Base-by-base conservation (phyloP, 164 flowering plant species). In the Akebia trifoliata region DNA sequence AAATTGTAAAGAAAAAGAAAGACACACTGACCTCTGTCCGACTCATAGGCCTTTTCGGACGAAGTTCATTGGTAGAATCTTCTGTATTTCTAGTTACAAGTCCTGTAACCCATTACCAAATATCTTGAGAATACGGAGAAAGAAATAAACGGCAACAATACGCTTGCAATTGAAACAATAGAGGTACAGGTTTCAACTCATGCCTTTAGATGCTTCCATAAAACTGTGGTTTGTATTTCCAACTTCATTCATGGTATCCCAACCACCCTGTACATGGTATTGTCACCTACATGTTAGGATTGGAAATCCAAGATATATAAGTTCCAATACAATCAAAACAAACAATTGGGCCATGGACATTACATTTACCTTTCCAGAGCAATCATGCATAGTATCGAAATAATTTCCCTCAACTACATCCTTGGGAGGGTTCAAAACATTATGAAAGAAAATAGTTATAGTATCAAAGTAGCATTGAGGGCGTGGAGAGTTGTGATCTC, bases 401-500 rank as follows among this genome's bases (percentile, higher is more conserved):
- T 60, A 72, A 35, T 56, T 55, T 67, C 60, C 79, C 22, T 81
- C 83, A 53, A 70, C 59, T 50, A 76, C 86, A 63, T 84, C 88
- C 63, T 78, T 80, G 25, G 98, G 98, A 52, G 98, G 98, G 47
- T 83, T 86, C 69, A 91, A 67, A 46, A 91, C 88, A 73, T 91
- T 91, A 59, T 84, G 86, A 75, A 91, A 91, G 64, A 91, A 91
- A 7, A 91, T 91, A 54, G 82, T 86, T 62, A 91, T 81, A 11
- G 98, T 88, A 73, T 91, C 96, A 54, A 83, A 88, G 72, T 91
- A 91, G 53, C 88, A 91, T 25, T 88, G 95, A 8, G 98, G 98
- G 22, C 98, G 94, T 21, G 92, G 92, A 56, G 97, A 91, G 59
- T 88, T 88, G 81, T 88, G 96, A 62, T 88, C 96, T 56, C 99